These are phyloP conservation scores for Blepharisma stoltei DNA, from an alignment of 73 alveolate genomes.

Conservation along the genomic window DNA sequence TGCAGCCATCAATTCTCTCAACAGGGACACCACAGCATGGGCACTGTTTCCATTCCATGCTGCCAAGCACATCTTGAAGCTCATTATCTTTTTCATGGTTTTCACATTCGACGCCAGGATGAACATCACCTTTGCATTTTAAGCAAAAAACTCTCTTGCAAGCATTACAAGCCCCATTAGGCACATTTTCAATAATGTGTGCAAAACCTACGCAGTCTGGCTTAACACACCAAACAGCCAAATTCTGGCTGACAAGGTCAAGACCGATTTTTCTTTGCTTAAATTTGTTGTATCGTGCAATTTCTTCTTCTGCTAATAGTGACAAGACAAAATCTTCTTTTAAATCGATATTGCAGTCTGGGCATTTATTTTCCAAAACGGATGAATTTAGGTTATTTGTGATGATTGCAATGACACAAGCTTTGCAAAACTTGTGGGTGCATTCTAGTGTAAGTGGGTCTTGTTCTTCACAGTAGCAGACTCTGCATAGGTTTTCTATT, in stretches of 20 bases:
- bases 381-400: too few relatives aligned
- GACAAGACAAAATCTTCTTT: too few relatives aligned
- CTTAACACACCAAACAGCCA: neutral
- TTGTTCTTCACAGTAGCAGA: too few relatives aligned
- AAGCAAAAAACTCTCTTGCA: slow-evolving; percentile 11
- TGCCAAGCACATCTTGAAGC: neutral
- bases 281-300: too few relatives aligned
- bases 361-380: too few relatives aligned
- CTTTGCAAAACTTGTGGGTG: too few relatives aligned
- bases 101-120: slow-evolving; percentile 30
- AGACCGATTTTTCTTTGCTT: too few relatives aligned
- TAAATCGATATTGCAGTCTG: too few relatives aligned
- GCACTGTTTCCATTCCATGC: slow-evolving; percentile 36
- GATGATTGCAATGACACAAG: too few relatives aligned
- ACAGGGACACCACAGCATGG: slow-evolving; percentile 53
- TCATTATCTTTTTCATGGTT: neutral
- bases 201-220: slow-evolving; percentile 26
- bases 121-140: slow-evolving; percentile 9
- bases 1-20: slow-evolving; percentile 54
- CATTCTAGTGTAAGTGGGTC: too few relatives aligned
- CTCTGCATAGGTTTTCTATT: too few relatives aligned
- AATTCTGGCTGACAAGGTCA: neutral
- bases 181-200: neutral
- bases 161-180: neutral
- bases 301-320: too few relatives aligned